Percentiles rank a stretch among this genome's conserved stretches.
Conservation (phyloP, 2,329 filamentous ascomycete species). For the Pseudogymnoascus sp. region DNA sequence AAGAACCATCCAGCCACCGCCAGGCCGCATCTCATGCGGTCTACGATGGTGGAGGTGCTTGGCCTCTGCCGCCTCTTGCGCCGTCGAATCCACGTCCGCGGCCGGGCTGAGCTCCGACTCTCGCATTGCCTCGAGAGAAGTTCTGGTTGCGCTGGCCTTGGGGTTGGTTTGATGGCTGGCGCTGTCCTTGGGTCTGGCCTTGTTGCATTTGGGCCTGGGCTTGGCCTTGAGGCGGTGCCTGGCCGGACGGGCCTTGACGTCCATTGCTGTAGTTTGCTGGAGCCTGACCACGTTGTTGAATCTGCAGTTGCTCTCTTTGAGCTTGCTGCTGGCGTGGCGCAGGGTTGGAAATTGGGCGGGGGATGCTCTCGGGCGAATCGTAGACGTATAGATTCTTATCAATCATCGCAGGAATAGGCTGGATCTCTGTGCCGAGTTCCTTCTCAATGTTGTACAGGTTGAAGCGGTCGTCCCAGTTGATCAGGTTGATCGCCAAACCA, state of each 20-base stretch:
- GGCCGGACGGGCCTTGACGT: conserved; percentile 22
- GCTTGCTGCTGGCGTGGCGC: conserved; percentile 27
- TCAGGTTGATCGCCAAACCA: conserved; percentile 95
- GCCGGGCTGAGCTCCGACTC: conserved; percentile 17
- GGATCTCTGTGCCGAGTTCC: conserved; percentile 93
- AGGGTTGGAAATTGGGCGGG: conserved; percentile 60
- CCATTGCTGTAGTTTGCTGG: conserved; percentile 21
- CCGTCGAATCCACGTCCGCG: conserved; percentile 25
- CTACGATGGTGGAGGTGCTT: conserved; percentile 24
- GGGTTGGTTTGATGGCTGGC: conserved; percentile 10
- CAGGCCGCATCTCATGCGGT: conserved; percentile 10
- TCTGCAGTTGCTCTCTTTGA: conserved; percentile 19
- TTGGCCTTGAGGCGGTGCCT: conserved; percentile 16
- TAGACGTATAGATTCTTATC: conserved; percentile 99
- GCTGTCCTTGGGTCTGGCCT: background rate
- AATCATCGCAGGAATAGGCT: conserved; percentile 87
- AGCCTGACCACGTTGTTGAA: conserved; percentile 19
- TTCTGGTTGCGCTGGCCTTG: conserved; percentile 24
- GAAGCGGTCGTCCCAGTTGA: conserved; percentile 99
- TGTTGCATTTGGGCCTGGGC: background rate
- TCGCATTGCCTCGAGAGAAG: conserved; percentile 22
- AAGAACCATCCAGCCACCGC: conserved; percentile 14
- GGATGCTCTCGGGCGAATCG: conserved; percentile 90
- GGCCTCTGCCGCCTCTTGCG: conserved; percentile 26
- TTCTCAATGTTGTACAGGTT: conserved; percentile 98